phyloP scores from a whole-genome alignment of 2,329 filamentous ascomycete species.

The Talaromyces albobiverticillius region DNA sequence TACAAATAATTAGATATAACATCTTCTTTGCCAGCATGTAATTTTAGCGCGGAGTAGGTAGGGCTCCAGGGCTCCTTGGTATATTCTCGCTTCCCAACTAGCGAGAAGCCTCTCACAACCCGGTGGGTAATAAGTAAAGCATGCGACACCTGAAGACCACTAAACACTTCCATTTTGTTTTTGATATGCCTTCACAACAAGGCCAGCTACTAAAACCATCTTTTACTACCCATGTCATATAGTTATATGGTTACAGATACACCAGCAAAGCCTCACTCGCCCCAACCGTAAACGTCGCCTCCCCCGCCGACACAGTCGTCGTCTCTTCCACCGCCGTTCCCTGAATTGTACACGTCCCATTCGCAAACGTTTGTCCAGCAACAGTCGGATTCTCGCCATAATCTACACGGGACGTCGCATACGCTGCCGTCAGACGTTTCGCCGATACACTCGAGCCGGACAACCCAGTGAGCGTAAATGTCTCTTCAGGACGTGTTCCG shows the following conservation, averaged over 20 bases:
- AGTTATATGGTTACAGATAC: constrained; percentile 42
- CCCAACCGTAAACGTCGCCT: constrained; percentile 40
- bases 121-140: too few relatives aligned
- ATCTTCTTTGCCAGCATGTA: too few relatives aligned
- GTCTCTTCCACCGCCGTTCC: constrained; percentile 32
- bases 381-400: constrained; percentile 42
- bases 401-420: constrained; percentile 45
- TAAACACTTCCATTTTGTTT: too few relatives aligned
- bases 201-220: too few relatives aligned
- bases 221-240: too few relatives aligned
- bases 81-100: too few relatives aligned
- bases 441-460: constrained; percentile 34
- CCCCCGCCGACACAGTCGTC: constrained; percentile 22
- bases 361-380: constrained; percentile 47
- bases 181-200: too few relatives aligned
- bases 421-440: constrained; percentile 46
- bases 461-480: constrained; percentile 45
- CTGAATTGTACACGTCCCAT: constrained; percentile 45
- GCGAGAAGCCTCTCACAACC: too few relatives aligned
- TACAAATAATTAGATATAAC: too few relatives aligned
- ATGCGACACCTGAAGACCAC: too few relatives aligned
- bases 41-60: too few relatives aligned
- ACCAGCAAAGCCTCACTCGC: constrained; percentile 51
- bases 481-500: constrained; percentile 28
- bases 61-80: too few relatives aligned